Percentiles rank a stretch among this genome's conserved stretches.
phyloP scores from a whole-genome alignment of 305 asterid species.

The Fraxinus ornus region DNA sequence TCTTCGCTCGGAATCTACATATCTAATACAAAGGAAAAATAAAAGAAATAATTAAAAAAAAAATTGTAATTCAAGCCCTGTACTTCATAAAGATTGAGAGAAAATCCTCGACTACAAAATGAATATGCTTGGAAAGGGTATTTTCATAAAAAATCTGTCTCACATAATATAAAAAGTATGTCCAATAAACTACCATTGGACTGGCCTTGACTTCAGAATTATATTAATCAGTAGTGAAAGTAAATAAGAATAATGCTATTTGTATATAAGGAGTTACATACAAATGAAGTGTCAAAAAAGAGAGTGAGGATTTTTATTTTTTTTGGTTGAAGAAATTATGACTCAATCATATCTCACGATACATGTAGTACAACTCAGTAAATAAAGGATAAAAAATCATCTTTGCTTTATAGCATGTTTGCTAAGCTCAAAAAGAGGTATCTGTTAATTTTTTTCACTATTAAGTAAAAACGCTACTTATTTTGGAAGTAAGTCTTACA shows the following conservation, averaged over 20 bases:
- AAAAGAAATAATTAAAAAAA: neutral
- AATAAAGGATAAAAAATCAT: neutral
- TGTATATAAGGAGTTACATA: too few relatives aligned
- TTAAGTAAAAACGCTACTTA: neutral
- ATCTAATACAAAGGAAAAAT: conserved; percentile 48
- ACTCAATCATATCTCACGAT: too few relatives aligned
- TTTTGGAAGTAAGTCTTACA: neutral
- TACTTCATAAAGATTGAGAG: neutral
- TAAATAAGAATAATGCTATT: too few relatives aligned
- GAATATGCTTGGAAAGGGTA: neutral
- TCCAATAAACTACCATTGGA: neutral
- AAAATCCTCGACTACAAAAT: neutral
- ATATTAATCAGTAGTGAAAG: neutral
- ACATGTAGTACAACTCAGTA: neutral
- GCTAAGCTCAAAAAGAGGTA: neutral
- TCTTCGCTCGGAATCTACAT: conserved; percentile 75
- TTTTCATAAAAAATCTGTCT: neutral
- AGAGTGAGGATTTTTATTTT: too few relatives aligned
- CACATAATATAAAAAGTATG: neutral
- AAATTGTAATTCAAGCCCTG: neutral
- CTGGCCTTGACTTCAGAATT: neutral
- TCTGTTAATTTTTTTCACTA: neutral
- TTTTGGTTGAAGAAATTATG: too few relatives aligned
- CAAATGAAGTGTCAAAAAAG: too few relatives aligned
- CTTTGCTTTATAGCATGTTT: neutral